Evolutionary conservation across 2,329 filamentous ascomycete genomes (phyloP).

Genomic region (Neofusicoccum sp.): DNA sequence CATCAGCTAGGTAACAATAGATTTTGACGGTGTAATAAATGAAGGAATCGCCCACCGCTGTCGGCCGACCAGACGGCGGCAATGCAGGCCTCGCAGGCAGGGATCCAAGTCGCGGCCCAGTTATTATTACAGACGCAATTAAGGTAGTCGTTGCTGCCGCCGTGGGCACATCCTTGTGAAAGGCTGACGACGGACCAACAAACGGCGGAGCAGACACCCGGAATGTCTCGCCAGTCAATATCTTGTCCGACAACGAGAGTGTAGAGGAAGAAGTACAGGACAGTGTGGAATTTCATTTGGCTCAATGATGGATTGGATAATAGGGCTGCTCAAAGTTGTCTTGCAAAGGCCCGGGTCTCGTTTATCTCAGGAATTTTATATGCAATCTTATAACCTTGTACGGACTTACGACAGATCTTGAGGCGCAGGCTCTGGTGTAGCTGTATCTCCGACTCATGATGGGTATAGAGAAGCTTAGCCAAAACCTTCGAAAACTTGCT

Average conservation of each 20-base stretch:
- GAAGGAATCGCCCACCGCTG: neutral
- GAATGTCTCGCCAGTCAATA: neutral
- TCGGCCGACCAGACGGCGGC: neutral
- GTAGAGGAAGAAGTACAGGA: neutral
- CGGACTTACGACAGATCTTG: neutral
- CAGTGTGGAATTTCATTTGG: neutral
- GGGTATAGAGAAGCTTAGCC: neutral
- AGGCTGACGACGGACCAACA: neutral
- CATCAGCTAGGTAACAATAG: neutral
- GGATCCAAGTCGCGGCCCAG: neutral
- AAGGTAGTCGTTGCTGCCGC: neutral
- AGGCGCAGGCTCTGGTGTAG: neutral
- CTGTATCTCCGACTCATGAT: neutral
- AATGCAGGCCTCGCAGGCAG: neutral
- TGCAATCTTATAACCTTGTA: neutral
- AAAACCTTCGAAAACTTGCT: neutral
- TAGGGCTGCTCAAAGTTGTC: no score
- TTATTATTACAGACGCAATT: neutral
- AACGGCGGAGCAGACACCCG: neutral
- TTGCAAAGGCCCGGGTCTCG: no score
- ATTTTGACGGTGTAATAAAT: neutral
- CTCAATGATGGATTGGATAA: neutral
- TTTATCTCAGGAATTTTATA: neutral
- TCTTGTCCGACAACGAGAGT: neutral
- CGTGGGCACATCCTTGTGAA: neutral